phyloP scores from a whole-genome alignment of 2,329 filamentous ascomycete species.

The Penicillium janthinellum region DNA sequence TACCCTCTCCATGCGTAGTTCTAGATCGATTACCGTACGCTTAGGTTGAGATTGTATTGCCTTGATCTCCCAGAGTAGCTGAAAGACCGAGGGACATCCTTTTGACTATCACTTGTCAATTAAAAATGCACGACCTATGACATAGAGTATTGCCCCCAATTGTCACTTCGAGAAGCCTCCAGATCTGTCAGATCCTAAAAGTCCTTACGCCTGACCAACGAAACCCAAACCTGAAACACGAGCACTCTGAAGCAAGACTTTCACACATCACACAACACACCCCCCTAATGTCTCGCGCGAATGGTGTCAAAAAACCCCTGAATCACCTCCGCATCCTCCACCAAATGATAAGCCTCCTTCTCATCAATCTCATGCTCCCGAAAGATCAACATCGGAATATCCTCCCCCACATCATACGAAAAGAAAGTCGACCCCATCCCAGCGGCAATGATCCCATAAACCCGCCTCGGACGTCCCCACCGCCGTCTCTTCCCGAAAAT shows the following conservation, averaged over 20 bases:
- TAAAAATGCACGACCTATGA: background rate
- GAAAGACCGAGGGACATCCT: background rate
- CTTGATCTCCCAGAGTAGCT: no score
- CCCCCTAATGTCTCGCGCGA: background rate
- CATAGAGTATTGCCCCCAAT: background rate
- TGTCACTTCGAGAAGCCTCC: background rate
- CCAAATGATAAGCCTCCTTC: background rate
- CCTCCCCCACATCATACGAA: background rate
- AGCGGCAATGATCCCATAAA: background rate
- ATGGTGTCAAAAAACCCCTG: background rate
- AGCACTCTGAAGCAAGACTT: no score
- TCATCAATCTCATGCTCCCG: background rate
- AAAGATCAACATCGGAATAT: background rate
- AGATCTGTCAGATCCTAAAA: background rate
- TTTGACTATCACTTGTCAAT: background rate
- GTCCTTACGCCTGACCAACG: background rate
- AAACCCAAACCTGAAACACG: no score
- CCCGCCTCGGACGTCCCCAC: background rate
- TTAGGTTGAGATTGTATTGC: no score
- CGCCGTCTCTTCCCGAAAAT: background rate
- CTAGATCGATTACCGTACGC: no score
- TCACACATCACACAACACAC: background rate
- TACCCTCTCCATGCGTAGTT: background rate
- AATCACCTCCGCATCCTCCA: background rate
- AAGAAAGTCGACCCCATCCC: background rate